phyloP scores from a whole-genome alignment of 805 yeast genomes.

The Zygosaccharomyces pseudorouxii region DNA sequence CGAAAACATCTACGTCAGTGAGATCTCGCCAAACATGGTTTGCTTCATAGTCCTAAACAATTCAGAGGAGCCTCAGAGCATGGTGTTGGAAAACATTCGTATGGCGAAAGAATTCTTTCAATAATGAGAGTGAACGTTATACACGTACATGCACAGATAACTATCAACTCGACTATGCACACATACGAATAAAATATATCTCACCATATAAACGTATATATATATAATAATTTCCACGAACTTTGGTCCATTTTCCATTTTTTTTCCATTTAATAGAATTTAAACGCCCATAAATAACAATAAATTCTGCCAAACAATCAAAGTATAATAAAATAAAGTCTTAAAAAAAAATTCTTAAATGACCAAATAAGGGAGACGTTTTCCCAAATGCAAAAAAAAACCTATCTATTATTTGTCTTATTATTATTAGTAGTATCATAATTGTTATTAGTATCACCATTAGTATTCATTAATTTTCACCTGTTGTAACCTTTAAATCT shows the following conservation, averaged over 20 bases:
- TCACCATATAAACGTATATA: not conserved
- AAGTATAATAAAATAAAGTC: not conserved
- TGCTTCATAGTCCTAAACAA: constrained; percentile 55
- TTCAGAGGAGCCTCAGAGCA: constrained; percentile 32
- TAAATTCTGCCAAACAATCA: not conserved
- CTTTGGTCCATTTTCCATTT: not conserved
- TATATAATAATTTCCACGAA: not conserved
- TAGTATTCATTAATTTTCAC: not conserved
- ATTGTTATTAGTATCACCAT: not conserved
- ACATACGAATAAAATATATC: not conserved
- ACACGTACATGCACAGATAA: not conserved
- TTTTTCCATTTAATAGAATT: not conserved
- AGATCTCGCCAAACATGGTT: constrained; percentile 56
- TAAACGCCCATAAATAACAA: not conserved
- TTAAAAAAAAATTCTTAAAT: too few relatives aligned
- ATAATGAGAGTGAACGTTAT: constrained; percentile 10
- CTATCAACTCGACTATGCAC: too few relatives aligned
- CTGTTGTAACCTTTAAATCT: not conserved
- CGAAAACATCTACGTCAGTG: constrained; percentile 50
- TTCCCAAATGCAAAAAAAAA: not conserved
- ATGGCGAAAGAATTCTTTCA: constrained; percentile 53
- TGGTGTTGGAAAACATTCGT: constrained; percentile 53
- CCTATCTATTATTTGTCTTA: not conserved
- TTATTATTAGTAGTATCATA: not conserved
- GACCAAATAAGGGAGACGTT: too few relatives aligned